Base-by-base conservation (phyloP, 2,329 filamentous ascomycete species). In the Trichothecium roseum region DNA sequence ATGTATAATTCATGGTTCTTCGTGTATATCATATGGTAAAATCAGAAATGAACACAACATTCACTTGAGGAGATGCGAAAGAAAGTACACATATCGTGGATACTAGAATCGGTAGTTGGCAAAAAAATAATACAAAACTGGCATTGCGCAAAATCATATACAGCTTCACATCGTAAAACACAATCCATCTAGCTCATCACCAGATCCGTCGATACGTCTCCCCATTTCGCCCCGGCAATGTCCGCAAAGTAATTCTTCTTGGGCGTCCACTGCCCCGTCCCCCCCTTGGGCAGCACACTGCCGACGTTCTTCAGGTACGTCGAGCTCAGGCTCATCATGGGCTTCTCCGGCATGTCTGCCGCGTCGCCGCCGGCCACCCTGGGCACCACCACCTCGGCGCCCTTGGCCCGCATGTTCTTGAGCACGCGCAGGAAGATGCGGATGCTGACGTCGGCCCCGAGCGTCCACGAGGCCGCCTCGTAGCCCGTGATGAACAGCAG, bases 401-500 rank as follows among this genome's bases (percentile, higher is more conserved):
- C 57, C 8, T 64, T 56, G 5, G 59, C 50, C 10, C 56, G 44
- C 65, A 78, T 72, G 35, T 62, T 46, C 5, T 64, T 64, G 36
- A 75, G 45, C 4, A 80, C 50, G 0, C 74, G 61, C 1, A 63
- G 57, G 4, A 71, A 55, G 2, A 75, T 57, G 18, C 58, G 56
- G 0, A 63, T 63, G 2, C 68, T 68, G 1, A 62, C 63, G 39
- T 82, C 76, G 0, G 69, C 67, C 2, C 74, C 74, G 0, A 79
- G 58, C 0, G 76, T 81, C 77, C 78, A 83, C 0, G 69, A 66
- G 0, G 66, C 66, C 28, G 75, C 68, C 18, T 66, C 64, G 51
- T 80, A 83, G 4, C 78, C 78, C 9, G 76, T 59, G 12, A 74
- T 61, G 45, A 74, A 64, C 16, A 68, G 56, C 6, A 74, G 39